These are phyloP conservation scores for Hymenoscyphus repandus DNA, from an alignment of 2,329 filamentous ascomycete genomes.

Conservation along the genomic window DNA sequence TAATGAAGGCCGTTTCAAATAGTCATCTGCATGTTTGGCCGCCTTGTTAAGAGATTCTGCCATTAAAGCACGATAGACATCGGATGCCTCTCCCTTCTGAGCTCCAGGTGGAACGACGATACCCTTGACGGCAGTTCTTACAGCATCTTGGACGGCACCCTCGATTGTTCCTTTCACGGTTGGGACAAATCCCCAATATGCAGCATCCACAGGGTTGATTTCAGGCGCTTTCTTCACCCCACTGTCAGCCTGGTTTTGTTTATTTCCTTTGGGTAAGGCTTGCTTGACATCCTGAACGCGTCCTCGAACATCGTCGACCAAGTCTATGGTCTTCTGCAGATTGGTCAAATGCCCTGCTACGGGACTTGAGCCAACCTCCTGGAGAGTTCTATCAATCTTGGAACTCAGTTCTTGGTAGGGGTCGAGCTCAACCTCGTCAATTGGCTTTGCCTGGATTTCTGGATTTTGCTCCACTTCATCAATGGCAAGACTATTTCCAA, in stretches of 20 bases:
- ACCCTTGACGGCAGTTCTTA: constrained; percentile 23
- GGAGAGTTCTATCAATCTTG: constrained; percentile 1
- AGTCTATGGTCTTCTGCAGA: constrained; percentile 16
- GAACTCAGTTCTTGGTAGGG: neutral
- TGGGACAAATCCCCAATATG: constrained; percentile 29
- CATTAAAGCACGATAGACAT: constrained; percentile 22
- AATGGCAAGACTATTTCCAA: neutral
- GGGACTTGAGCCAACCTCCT: neutral
- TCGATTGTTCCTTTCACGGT: constrained; percentile 24
- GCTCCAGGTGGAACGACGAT: constrained; percentile 17
- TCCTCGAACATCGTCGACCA: constrained; percentile 11
- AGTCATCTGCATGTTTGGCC: constrained; percentile 23
- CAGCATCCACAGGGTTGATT: constrained; percentile 17
- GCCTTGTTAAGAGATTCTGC: constrained; percentile 22
- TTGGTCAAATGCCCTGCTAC: constrained; percentile 8
- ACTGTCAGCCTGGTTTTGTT: neutral
- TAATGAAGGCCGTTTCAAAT: constrained; percentile 19
- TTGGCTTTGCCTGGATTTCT: neutral
- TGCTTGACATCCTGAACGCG: constrained; percentile 8
- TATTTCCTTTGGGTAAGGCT: neutral
- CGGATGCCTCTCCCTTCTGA: constrained; percentile 17
- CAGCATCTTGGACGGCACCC: constrained; percentile 25
- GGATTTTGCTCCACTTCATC: neutral
- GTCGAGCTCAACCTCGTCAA: neutral
- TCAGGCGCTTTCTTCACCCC: neutral